phyloP scores from a whole-genome alignment of 805 yeast genomes.

The Nakazawaea populi region DNA sequence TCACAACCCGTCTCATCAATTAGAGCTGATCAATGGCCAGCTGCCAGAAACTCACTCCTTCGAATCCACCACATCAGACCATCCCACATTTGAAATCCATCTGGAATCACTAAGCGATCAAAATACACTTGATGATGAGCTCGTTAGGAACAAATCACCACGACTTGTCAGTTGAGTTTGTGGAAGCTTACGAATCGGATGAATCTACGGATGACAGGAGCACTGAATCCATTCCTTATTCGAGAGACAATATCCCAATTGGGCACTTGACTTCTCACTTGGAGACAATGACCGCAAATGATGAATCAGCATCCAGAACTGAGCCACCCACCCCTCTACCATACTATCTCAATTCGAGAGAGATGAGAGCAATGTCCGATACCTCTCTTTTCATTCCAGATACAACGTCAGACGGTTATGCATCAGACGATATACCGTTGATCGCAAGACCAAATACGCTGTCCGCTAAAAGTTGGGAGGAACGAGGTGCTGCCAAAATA shows the following conservation, averaged over 20 bases:
- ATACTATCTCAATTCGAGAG: not conserved
- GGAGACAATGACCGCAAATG: conserved; percentile 1
- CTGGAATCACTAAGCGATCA: not conserved
- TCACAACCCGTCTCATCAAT: not conserved
- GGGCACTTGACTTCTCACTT: conserved; percentile 8
- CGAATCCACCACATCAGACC: not conserved
- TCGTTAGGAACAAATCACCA: not conserved
- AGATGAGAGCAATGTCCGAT: conserved; percentile 11
- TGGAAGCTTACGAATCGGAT: not conserved
- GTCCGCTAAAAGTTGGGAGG: conserved; percentile 43
- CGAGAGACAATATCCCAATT: conserved; percentile 9
- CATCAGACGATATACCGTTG: conserved; percentile 3
- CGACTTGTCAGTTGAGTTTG: not conserved
- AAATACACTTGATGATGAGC: not conserved
- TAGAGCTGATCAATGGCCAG: not conserved
- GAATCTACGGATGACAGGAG: not conserved
- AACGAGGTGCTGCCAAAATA: conserved; percentile 53
- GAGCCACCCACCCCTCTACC: conserved; percentile 3
- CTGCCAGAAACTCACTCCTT: not conserved
- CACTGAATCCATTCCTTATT: not conserved
- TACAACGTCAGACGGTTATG: not conserved
- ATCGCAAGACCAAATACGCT: conserved; percentile 7
- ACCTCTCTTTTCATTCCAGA: conserved; percentile 10
- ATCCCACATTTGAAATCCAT: not conserved
- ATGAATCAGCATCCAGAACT: not conserved